Evolutionary conservation across 805 yeast species (phyloP).

Genomic region (Metschnikowia bowlesiae): DNA sequence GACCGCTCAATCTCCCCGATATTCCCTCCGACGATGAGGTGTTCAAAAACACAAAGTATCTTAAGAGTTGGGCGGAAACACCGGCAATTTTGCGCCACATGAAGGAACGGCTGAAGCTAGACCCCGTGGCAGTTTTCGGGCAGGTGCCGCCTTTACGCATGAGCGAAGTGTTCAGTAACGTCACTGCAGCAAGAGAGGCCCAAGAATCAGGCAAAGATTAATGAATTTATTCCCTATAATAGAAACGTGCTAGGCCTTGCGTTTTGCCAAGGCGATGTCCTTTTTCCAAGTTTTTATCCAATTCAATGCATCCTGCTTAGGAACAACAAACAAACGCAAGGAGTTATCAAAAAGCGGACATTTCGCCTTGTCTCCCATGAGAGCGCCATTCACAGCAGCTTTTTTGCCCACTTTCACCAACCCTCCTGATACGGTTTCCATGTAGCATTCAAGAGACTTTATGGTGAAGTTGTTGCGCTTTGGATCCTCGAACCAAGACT

Average conservation of each 20-base stretch:
- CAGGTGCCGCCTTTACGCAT: conserved; percentile 64
- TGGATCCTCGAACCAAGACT: conserved; percentile 62
- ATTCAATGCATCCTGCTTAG: conserved; percentile 55
- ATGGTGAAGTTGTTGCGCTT: conserved; percentile 56
- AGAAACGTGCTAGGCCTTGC: conserved; percentile 9
- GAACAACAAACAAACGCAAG: conserved; percentile 72
- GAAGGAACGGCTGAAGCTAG: conserved; percentile 34
- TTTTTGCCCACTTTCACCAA: conserved; percentile 81
- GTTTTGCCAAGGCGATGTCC: conserved; percentile 49
- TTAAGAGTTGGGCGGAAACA: conserved; percentile 35
- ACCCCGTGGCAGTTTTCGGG: conserved; percentile 71
- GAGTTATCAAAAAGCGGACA: conserved; percentile 76
- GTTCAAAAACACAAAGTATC: conserved; percentile 9
- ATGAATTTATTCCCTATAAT: neutral
- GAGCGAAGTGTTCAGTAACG: conserved; percentile 51
- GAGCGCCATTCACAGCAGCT: conserved; percentile 56
- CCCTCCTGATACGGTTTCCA: conserved; percentile 83
- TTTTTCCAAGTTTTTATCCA: conserved; percentile 73
- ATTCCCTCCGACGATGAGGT: conserved; percentile 39
- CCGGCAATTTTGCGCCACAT: conserved; percentile 30
- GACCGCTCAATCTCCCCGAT: conserved; percentile 31
- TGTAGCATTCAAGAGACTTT: conserved; percentile 62
- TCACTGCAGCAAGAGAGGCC: neutral
- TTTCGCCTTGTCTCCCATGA: conserved; percentile 56
- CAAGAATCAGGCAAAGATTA: neutral